A percentile compares a stretch with the other conserved stretches of the same genome.
phyloP scores from a whole-genome alignment of 1,284 basidiomycete species.

The Sporisorium exsertum region DNA sequence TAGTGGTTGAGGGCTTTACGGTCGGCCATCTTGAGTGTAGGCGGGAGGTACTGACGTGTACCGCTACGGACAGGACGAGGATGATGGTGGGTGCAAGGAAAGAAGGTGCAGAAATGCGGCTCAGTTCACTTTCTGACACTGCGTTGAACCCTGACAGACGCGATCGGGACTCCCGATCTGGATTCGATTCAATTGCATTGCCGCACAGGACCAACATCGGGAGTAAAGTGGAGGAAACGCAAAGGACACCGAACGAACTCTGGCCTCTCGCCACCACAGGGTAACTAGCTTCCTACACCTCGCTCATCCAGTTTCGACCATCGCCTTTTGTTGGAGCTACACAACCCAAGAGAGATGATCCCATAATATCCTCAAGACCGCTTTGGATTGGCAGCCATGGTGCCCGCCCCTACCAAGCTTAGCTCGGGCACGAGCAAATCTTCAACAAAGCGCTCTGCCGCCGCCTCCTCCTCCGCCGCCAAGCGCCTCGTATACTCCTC shows the following conservation, averaged over 20 bases:
- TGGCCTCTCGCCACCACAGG: constrained; percentile 9
- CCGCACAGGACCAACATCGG: neutral
- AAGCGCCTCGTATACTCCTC: constrained; percentile 1
- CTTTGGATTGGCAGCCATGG: constrained; percentile 18
- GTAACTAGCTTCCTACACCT: neutral
- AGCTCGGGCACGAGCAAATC: constrained; percentile 26
- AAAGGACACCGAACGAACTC: no score
- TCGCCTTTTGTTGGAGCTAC: neutral
- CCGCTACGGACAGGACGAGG: neutral
- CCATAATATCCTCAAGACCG: neutral
- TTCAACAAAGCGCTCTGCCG: constrained; percentile 8
- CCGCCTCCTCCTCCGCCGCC: neutral
- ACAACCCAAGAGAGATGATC: constrained; percentile 5
- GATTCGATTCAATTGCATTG: neutral
- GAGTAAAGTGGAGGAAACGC: constrained; percentile 8
- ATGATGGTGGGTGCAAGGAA: constrained; percentile 9
- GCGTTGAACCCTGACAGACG: neutral
- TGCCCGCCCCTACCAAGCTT: constrained; percentile 36
- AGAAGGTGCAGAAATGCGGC: constrained; percentile 2
- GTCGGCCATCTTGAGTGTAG: constrained; percentile 67
- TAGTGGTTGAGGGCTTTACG: constrained; percentile 70
- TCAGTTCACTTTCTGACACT: constrained; percentile 3
- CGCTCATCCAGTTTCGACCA: neutral
- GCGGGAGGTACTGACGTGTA: neutral
- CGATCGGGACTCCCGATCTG: neutral